Conservation (phyloP, 2,329 filamentous ascomycete species). For the Annulohypoxylon truncatum region DNA sequence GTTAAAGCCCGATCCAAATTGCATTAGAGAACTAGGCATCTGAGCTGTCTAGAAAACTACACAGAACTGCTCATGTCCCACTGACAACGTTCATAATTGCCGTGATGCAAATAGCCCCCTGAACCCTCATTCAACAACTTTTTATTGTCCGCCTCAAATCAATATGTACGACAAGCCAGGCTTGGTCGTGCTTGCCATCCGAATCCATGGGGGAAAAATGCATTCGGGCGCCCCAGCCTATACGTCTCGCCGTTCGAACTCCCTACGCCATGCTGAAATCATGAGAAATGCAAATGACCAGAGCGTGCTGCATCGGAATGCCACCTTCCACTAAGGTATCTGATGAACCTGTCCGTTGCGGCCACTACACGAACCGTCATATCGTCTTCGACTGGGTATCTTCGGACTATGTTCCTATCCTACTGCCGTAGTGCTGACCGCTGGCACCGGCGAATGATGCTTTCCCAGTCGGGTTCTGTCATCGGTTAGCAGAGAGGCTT, state of each 20-base stretch:
- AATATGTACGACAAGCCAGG: slow-evolving; percentile 20
- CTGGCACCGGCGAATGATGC: slow-evolving; percentile 57
- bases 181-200: slow-evolving; percentile 4
- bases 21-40: slow-evolving; percentile 27
- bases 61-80: slow-evolving; percentile 24
- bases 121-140: slow-evolving; percentile 11
- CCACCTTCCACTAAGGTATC: neutral
- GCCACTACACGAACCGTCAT: slow-evolving; percentile 31
- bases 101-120: slow-evolving; percentile 11
- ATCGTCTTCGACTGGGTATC: slow-evolving; percentile 53
- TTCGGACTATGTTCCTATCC: slow-evolving; percentile 63
- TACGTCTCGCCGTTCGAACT: slow-evolving; percentile 41
- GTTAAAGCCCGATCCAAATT: slow-evolving; percentile 17
- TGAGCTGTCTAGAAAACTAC: slow-evolving; percentile 19
- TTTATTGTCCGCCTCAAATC: slow-evolving; percentile 16
- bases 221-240: slow-evolving; percentile 9
- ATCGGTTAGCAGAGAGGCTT: slow-evolving; percentile 55
- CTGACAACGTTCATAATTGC: slow-evolving; percentile 19
- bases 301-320: slow-evolving; percentile 11
- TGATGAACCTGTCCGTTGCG: slow-evolving; percentile 38
- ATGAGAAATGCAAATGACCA: slow-evolving; percentile 47
- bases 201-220: slow-evolving; percentile 16
- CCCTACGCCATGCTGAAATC: slow-evolving; percentile 56
- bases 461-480: slow-evolving; percentile 60
- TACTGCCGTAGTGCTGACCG: slow-evolving; percentile 66